These are phyloP conservation scores for Mrakia frigida DNA, from an alignment of 768 basidiomycete genomes.

Conservation along the genomic window DNA sequence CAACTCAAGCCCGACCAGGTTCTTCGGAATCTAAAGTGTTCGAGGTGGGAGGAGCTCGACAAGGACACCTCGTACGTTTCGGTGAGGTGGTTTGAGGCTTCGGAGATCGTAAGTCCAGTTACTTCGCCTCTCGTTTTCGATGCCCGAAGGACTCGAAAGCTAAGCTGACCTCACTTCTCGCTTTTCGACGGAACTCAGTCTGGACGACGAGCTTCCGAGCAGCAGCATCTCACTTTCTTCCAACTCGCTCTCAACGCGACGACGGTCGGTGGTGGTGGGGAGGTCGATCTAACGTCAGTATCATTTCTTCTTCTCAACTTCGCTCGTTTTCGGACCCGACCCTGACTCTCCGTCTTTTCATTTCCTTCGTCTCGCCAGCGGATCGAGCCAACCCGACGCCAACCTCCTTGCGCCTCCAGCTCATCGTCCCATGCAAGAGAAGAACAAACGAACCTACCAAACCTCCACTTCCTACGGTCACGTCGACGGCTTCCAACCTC, in stretches of 20 bases:
- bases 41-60: not conserved
- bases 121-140: no score
- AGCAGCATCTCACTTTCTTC: not conserved
- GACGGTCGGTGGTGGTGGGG: not conserved
- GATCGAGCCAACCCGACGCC: not conserved
- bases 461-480: not conserved
- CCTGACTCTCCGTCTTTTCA: not conserved
- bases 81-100: not conserved
- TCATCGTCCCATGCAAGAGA: not conserved
- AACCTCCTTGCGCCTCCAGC: not conserved
- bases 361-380: not conserved
- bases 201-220: not conserved
- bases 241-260: not conserved
- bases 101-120: not conserved
- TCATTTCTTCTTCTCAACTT: not conserved
- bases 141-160: no score
- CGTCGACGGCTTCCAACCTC: not conserved
- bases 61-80: not conserved
- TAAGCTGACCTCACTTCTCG: no score
- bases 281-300: not conserved
- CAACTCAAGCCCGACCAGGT: not conserved
- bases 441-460: conserved; percentile 2
- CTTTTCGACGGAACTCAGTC: not conserved
- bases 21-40: not conserved
- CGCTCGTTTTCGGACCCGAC: no score